These are phyloP conservation scores for Cystofilobasidium macerans DNA, from an alignment of 768 basidiomycete species.

Conservation along the genomic window DNA sequence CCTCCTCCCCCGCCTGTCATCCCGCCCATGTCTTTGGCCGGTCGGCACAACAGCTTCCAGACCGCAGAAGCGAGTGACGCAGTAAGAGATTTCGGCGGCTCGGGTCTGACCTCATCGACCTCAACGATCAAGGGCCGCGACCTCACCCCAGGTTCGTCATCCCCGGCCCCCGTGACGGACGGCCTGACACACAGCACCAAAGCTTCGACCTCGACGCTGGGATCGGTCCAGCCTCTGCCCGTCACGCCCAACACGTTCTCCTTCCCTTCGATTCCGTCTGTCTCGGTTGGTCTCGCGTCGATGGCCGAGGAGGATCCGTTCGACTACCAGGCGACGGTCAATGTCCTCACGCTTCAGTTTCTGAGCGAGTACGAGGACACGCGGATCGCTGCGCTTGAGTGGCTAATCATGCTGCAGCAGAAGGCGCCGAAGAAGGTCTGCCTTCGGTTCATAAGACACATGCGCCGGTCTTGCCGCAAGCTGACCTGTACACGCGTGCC, in stretches of 20 bases:
- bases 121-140: slow-evolving; percentile 13
- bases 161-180: not conserved
- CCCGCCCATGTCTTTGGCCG: not conserved
- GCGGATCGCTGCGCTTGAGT: slow-evolving; percentile 85
- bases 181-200: not conserved
- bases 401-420: slow-evolving; percentile 97
- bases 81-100: not conserved
- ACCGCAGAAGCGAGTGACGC: not conserved
- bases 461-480: not conserved
- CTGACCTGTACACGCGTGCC: too few species aligned
- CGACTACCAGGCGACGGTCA: slow-evolving; percentile 86
- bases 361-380: slow-evolving; percentile 95
- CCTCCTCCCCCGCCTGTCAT: slow-evolving; percentile 25
- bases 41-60: not conserved
- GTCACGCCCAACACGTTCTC: slow-evolving; percentile 3
- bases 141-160: not conserved
- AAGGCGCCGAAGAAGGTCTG: slow-evolving; percentile 87
- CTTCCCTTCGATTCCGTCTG: slow-evolving; percentile 10
- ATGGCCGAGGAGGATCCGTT: slow-evolving; percentile 58
- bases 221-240: not conserved
- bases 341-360: slow-evolving; percentile 83
- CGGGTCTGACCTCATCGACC: slow-evolving; percentile 3
- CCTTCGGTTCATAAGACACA: too few species aligned
- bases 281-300: not conserved
- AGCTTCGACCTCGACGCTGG: not conserved